Evolutionary conservation across 495 filamentous ascomycete genomes (phyloP).

Genomic region (Poronia punctata): DNA sequence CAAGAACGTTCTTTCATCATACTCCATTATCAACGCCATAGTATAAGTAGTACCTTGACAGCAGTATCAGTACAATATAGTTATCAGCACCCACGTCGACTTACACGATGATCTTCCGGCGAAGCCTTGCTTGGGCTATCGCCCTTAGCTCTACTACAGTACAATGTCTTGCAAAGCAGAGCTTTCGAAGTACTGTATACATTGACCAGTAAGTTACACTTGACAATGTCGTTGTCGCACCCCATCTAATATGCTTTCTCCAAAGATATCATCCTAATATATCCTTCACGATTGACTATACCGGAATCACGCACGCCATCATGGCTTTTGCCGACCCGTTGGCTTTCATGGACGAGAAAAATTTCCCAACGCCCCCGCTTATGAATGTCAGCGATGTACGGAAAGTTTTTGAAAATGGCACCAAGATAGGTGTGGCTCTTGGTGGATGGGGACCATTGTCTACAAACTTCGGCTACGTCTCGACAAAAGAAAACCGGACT

Average conservation of each 20-base stretch:
- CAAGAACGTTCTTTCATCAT: too few species aligned
- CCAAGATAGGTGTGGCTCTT: conserved; percentile 52
- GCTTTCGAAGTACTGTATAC: conserved; percentile 9
- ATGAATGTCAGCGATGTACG: conserved; percentile 39
- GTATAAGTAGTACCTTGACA: too few species aligned
- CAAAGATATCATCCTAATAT: conserved; percentile 13
- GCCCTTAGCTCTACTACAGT: neutral
- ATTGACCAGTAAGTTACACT: conserved; percentile 7
- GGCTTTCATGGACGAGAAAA: conserved; percentile 41
- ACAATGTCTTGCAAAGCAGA: neutral
- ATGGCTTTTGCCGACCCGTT: conserved; percentile 49
- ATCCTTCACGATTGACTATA: conserved; percentile 6
- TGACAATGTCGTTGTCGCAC: neutral
- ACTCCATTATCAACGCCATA: too few species aligned
- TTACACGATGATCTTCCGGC: neutral
- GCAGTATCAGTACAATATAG: too few species aligned
- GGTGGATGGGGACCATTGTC: conserved; percentile 53
- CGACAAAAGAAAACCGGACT: conserved; percentile 35
- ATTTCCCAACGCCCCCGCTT: conserved; percentile 27
- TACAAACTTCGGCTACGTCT: conserved; percentile 46
- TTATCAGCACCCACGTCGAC: too few species aligned
- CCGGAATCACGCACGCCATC: conserved; percentile 42
- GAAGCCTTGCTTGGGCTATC: neutral
- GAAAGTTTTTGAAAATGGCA: conserved; percentile 39
- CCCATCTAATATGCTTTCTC: neutral